Evolutionary conservation across 2,329 filamentous ascomycete genomes (phyloP).

Genomic region (Bipolaris cookei): DNA sequence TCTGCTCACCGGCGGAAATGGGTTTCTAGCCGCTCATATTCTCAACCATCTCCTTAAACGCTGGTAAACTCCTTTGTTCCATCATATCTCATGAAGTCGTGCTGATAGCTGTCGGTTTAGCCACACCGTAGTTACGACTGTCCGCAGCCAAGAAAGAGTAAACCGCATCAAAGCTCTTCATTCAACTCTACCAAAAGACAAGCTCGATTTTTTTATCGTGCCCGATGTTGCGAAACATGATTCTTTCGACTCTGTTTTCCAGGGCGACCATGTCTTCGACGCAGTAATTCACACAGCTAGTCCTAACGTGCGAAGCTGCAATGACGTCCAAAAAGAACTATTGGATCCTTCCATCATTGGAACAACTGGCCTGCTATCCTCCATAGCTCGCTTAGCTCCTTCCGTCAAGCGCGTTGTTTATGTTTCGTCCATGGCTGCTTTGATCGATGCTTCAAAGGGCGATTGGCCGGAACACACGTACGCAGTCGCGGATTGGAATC

Average conservation of each 20-base stretch:
- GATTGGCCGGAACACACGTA: slow-evolving; percentile 55
- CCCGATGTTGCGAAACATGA: slow-evolving; percentile 70
- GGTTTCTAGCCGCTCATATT: slow-evolving; percentile 67
- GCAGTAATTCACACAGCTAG: slow-evolving; percentile 57
- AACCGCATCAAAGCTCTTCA: slow-evolving; percentile 60
- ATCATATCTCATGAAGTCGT: background rate
- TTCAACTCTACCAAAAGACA: slow-evolving; percentile 55
- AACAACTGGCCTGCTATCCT: slow-evolving; percentile 64
- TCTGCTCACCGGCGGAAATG: slow-evolving; percentile 56
- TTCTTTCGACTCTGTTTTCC: slow-evolving; percentile 66
- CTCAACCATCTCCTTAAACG: slow-evolving; percentile 61
- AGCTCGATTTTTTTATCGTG: slow-evolving; percentile 70
- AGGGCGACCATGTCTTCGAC: slow-evolving; percentile 66
- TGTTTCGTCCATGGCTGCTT: slow-evolving; percentile 68
- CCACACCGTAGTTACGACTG: slow-evolving; percentile 65
- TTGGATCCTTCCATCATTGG: slow-evolving; percentile 66
- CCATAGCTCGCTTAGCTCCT: slow-evolving; percentile 62
- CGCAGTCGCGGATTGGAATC: slow-evolving; percentile 60
- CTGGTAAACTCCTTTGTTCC: background rate
- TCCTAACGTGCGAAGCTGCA: slow-evolving; percentile 60
- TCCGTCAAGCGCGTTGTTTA: slow-evolving; percentile 73
- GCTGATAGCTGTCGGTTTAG: slow-evolving; percentile 36
- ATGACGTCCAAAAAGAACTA: slow-evolving; percentile 67
- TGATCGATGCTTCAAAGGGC: slow-evolving; percentile 54
- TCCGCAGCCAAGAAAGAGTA: slow-evolving; percentile 63